phyloP scores from a whole-genome alignment of 305 asterid genomes.

The Stenogyne calaminthoides region DNA sequence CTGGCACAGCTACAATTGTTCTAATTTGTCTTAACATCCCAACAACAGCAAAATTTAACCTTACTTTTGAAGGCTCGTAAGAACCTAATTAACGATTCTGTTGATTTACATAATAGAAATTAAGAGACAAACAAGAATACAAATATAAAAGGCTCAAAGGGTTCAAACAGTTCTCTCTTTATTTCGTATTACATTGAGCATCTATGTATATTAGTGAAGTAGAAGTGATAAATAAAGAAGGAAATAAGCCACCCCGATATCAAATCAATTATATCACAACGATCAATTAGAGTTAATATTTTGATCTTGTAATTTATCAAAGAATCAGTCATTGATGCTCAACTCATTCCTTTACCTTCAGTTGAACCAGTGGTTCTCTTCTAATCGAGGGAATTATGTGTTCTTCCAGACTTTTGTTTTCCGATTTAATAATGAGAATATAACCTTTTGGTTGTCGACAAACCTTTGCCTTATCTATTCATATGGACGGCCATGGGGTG shows the following conservation, averaged over 20 bases:
- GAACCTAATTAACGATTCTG: not conserved
- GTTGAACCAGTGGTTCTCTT: not conserved
- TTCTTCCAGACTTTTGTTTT: not conserved
- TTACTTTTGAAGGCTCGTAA: constrained; percentile 13
- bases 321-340: not conserved
- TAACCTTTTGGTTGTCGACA: not conserved
- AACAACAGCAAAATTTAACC: constrained; percentile 9
- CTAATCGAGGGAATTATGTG: constrained; percentile 5
- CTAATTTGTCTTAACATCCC: not conserved
- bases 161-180: not conserved
- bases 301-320: not conserved
- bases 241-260: not conserved
- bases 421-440: not conserved
- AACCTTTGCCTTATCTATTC: not conserved
- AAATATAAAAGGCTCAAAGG: not conserved
- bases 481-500: not conserved
- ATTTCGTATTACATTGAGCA: not conserved
- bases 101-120: not conserved
- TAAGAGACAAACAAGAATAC: not conserved
- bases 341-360: not conserved
- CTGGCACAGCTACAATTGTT: not conserved
- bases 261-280: not conserved
- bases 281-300: not conserved
- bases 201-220: not conserved
- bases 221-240: not conserved